Evolutionary conservation across 2,329 filamentous ascomycete genomes (phyloP).

Genomic region (Pseudogymnoascus sp.): DNA sequence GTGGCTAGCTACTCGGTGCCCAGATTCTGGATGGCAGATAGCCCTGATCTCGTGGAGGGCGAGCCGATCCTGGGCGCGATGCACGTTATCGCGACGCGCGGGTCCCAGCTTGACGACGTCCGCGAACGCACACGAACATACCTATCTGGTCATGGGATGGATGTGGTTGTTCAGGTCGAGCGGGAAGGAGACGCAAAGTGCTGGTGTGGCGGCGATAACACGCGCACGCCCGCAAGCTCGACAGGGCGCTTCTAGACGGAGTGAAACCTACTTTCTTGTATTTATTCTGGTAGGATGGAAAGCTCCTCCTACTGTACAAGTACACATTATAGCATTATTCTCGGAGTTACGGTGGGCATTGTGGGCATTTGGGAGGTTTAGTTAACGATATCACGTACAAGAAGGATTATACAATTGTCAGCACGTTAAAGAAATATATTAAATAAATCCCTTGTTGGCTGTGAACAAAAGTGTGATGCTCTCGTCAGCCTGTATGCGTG

Average conservation of each 20-base stretch:
- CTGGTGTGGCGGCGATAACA: constrained; percentile 44
- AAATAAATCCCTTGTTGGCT: neutral
- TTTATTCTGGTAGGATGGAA: neutral
- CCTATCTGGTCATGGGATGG: constrained; percentile 62
- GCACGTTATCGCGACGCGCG: constrained; percentile 69
- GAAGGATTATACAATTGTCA: neutral
- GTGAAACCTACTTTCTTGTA: neutral
- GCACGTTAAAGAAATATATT: neutral
- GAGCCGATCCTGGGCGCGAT: constrained; percentile 70
- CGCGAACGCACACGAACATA: constrained; percentile 68
- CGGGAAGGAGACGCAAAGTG: constrained; percentile 65
- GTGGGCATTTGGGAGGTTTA: neutral
- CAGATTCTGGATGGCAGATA: constrained; percentile 86
- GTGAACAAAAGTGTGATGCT: neutral
- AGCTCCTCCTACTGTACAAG: neutral
- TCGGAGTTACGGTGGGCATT: neutral
- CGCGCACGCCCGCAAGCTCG: neutral
- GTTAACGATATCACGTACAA: neutral
- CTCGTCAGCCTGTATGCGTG: neutral
- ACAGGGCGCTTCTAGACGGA: neutral
- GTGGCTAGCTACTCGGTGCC: constrained; percentile 81
- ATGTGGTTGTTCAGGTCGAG: constrained; percentile 83
- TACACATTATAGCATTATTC: neutral
- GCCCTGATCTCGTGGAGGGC: constrained; percentile 30
- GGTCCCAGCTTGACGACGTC: constrained; percentile 74